phyloP scores from a whole-genome alignment of 75 land plant species.

The Cunninghamia lanceolata region DNA sequence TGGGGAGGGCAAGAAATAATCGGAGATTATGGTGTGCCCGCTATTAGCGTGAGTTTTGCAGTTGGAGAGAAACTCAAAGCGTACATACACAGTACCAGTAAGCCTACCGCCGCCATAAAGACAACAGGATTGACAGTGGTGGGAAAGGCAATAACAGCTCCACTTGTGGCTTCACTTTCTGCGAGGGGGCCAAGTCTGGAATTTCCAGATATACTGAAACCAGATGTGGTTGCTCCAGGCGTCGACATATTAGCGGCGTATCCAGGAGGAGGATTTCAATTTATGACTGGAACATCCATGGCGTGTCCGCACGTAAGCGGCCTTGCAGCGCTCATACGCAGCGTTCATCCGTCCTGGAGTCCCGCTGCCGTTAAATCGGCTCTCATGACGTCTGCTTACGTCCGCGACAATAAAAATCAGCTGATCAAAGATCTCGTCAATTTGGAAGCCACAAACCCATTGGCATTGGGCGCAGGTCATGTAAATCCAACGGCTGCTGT shows the following conservation, averaged over 20 bases:
- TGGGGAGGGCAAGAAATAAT: background rate
- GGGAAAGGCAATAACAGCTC: background rate
- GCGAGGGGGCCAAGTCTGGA: slow-evolving; percentile 1
- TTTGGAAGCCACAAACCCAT: slow-evolving; percentile 8
- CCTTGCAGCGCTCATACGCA: too few relatives aligned
- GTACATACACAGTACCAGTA: slow-evolving; percentile 11
- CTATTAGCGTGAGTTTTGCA: background rate
- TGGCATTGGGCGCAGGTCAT: slow-evolving; percentile 62
- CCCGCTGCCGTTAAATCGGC: too few relatives aligned
- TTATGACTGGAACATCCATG: too few relatives aligned
- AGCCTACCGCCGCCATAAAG: slow-evolving; percentile 20
- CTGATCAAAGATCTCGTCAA: slow-evolving; percentile 33
- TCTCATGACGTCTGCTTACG: too few relatives aligned
- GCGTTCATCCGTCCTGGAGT: too few relatives aligned
- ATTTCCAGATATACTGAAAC: too few relatives aligned
- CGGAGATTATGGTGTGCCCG: background rate
- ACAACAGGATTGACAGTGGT: background rate
- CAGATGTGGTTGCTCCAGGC: too few relatives aligned
- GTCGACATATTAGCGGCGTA: too few relatives aligned
- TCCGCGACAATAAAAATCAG: too few relatives aligned
- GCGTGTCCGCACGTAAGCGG: too few relatives aligned
- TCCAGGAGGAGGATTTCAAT: too few relatives aligned
- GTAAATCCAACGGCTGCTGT: slow-evolving; percentile 52
- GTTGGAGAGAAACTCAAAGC: background rate
- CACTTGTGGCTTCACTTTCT: slow-evolving; percentile 9